Evolutionary conservation across 1,284 basidiomycete genomes (phyloP).

Genomic region (Moesziomyces sp.): DNA sequence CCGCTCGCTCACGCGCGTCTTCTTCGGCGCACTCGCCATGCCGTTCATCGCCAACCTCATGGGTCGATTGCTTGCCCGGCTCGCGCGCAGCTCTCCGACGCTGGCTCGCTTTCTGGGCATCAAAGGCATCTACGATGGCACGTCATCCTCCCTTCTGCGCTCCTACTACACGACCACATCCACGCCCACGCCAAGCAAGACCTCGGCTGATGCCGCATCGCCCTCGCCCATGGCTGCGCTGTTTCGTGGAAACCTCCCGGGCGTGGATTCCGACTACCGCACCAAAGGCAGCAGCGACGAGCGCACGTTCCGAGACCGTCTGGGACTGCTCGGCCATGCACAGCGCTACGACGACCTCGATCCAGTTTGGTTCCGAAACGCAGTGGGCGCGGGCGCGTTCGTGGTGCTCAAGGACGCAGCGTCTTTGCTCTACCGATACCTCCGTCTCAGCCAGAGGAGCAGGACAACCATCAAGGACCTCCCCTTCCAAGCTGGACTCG

Average conservation of each 20-base stretch:
- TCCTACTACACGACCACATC: constrained; percentile 39
- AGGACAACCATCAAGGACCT: constrained; percentile 51
- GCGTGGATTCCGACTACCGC: constrained; percentile 12
- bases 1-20: constrained; percentile 48
- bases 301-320: constrained; percentile 8
- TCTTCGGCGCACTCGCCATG: constrained; percentile 54
- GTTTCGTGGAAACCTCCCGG: constrained; percentile 27
- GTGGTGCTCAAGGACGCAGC: constrained; percentile 56
- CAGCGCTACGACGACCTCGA: constrained; percentile 55
- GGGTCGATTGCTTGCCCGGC: constrained; percentile 48
- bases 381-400: constrained; percentile 56
- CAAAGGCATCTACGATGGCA: constrained; percentile 4
- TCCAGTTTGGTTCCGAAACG: constrained; percentile 62
- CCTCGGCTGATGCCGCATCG: not conserved
- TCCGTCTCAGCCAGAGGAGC: constrained; percentile 45
- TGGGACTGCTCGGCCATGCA: constrained; percentile 16
- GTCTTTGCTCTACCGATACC: constrained; percentile 50
- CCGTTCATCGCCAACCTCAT: constrained; percentile 55
- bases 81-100: constrained; percentile 20
- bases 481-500: constrained; percentile 53
- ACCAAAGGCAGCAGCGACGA: not conserved
- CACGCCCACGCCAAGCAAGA: constrained; percentile 4
- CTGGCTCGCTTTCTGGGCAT: constrained; percentile 48
- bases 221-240: constrained; percentile 31
- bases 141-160: constrained; percentile 17